Evolutionary conservation across 1,139 yeast species (phyloP).

Genomic region (Suhomyces taliae): DNA sequence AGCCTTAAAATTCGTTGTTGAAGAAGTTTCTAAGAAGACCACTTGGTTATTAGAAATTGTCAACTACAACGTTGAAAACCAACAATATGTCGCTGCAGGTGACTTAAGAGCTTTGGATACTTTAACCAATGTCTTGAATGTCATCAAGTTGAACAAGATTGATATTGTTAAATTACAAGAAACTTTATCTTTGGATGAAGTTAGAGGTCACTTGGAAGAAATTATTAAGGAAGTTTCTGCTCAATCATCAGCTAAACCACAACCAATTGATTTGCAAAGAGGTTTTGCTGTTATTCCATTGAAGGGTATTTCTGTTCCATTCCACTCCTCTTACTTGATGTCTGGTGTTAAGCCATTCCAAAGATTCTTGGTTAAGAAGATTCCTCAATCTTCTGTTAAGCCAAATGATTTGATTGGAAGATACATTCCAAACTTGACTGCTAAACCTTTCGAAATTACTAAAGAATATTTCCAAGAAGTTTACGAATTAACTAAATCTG

Average conservation of each 20-base stretch:
- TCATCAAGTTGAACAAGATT: constrained; percentile 89
- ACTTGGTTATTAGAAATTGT: constrained; percentile 97
- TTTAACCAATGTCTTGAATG: constrained; percentile 87
- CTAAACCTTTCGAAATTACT: constrained; percentile 92
- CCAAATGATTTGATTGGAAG: constrained; percentile 91
- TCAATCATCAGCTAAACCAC: constrained; percentile 82
- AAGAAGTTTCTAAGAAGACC: constrained; percentile 78
- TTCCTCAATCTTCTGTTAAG: constrained; percentile 91
- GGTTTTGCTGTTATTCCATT: constrained; percentile 98
- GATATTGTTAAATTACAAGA: constrained; percentile 87
- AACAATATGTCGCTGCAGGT: constrained; percentile 98
- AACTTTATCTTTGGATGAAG: constrained; percentile 80
- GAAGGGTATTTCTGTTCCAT: constrained; percentile 97
- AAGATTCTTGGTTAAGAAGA: constrained; percentile 94
- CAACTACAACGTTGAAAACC: constrained; percentile 96
- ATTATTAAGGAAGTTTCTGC: constrained; percentile 83
- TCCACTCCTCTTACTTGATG: constrained; percentile 97
- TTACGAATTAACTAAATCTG: constrained; percentile 85
- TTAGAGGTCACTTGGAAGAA: constrained; percentile 81
- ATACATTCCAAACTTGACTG: constrained; percentile 98
- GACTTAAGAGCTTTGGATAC: constrained; percentile 94
- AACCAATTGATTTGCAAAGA: constrained; percentile 95
- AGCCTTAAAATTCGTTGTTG: constrained; percentile 93
- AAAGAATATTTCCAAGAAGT: constrained; percentile 97
- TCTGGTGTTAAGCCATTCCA: constrained; percentile 99